Evolutionary conservation across 257 asterid species (phyloP).

Genomic region (Solanum boliviense): DNA sequence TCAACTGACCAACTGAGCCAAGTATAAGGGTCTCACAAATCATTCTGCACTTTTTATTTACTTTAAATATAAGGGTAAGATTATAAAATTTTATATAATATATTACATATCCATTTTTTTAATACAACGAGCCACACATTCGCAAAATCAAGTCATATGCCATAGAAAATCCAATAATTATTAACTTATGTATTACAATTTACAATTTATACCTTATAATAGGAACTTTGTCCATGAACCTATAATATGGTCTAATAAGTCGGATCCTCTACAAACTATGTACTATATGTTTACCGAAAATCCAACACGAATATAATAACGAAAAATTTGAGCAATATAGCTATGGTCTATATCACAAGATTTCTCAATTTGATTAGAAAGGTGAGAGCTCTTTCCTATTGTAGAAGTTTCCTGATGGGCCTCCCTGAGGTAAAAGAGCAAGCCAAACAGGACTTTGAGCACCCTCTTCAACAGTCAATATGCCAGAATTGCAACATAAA

Average conservation of each 20-base stretch:
- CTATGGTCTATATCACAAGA: not conserved
- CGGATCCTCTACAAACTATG: not conserved
- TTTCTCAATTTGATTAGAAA: slow-evolving; percentile 5
- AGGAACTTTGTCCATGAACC: not conserved
- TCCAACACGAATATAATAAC: not conserved
- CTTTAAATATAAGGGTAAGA: not conserved
- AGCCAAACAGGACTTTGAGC: slow-evolving; percentile 39
- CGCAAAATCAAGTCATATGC: not conserved
- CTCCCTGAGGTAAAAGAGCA: slow-evolving; percentile 39
- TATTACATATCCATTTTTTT: not conserved
- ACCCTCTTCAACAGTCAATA: slow-evolving; percentile 31
- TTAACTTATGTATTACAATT: not conserved
- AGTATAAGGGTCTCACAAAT: too few species aligned
- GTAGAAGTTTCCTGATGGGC: slow-evolving; percentile 41
- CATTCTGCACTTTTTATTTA: too few species aligned
- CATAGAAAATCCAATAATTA: not conserved
- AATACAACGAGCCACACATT: not conserved
- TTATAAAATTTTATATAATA: too few species aligned
- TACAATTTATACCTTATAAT: not conserved
- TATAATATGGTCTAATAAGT: not conserved
- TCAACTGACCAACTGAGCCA: not conserved
- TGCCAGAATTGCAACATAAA: slow-evolving; percentile 28
- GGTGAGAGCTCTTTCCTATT: slow-evolving; percentile 14
- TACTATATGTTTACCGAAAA: too few species aligned
- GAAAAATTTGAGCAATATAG: not conserved